Evolutionary conservation across 805 yeast genomes (phyloP).

Genomic region (Zygosaccharomyces siamensis): DNA sequence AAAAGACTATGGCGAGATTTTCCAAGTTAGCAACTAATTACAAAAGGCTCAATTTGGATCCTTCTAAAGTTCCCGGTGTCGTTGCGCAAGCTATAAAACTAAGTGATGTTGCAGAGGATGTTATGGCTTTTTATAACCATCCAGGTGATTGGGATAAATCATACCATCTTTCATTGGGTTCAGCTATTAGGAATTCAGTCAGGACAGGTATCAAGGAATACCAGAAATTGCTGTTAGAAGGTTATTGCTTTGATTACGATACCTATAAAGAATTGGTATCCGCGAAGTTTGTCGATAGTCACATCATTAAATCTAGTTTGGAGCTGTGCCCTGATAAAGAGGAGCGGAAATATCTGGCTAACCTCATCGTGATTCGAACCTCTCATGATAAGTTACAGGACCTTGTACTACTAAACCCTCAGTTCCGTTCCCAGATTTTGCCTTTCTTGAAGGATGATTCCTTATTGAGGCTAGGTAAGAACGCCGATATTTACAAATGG

Average conservation of each 20-base stretch:
- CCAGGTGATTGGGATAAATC: conserved; percentile 36
- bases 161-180: conserved; percentile 29
- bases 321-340: conserved; percentile 19
- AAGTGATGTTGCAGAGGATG: conserved; percentile 24
- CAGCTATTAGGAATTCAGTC: conserved; percentile 25
- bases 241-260: conserved; percentile 33
- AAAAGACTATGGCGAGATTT: conserved; percentile 29
- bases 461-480: conserved; percentile 21
- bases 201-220: conserved; percentile 27
- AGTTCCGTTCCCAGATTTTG: conserved; percentile 14
- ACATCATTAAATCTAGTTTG: conserved; percentile 18
- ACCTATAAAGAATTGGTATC: conserved; percentile 29
- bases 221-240: conserved; percentile 22
- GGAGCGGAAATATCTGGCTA: conserved; percentile 21
- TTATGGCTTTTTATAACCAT: conserved; percentile 22
- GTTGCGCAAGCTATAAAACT: conserved; percentile 31
- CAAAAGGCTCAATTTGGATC: conserved; percentile 26
- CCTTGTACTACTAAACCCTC: conserved; percentile 15
- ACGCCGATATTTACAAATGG: conserved; percentile 14
- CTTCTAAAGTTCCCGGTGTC: conserved; percentile 21
- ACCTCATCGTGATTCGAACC: conserved; percentile 18
- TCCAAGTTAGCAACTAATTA: conserved; percentile 23
- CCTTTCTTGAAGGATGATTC: conserved; percentile 26
- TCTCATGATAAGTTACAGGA: conserved; percentile 13
- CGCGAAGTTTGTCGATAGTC: conserved; percentile 16